phyloP scores from a whole-genome alignment of 345 rosid species.

The Bruguiera gymnorhiza region DNA sequence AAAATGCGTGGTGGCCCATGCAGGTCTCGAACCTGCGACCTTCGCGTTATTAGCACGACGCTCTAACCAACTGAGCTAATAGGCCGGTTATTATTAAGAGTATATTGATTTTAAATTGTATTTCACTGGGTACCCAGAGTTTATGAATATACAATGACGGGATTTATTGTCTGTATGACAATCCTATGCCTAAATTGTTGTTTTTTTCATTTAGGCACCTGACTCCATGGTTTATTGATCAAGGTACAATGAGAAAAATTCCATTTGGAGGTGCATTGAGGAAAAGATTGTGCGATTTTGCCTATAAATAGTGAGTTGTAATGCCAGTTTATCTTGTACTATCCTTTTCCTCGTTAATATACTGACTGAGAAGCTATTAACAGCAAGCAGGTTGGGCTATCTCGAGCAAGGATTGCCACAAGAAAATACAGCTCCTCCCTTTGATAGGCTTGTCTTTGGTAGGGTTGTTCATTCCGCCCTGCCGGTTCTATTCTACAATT shows the following conservation, averaged over 20 bases:
- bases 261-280: constrained; percentile 59
- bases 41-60: constrained; percentile 70
- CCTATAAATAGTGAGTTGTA: constrained; percentile 69
- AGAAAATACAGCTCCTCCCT: constrained; percentile 74
- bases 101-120: too few species aligned
- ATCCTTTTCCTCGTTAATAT: not conserved
- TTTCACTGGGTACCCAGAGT: constrained; percentile 30
- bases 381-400: constrained; percentile 86
- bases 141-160: constrained; percentile 51
- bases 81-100: not conserved
- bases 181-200: not conserved
- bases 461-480: constrained; percentile 42
- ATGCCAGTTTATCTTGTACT: constrained; percentile 4
- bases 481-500: not conserved
- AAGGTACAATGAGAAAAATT: constrained; percentile 65
- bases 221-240: constrained; percentile 20
- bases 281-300: constrained; percentile 64
- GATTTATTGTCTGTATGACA: too few species aligned
- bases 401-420: constrained; percentile 70
- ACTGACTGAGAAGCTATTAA: constrained; percentile 21
- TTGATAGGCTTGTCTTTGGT: constrained; percentile 71
- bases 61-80: constrained; percentile 32
- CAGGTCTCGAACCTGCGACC: constrained; percentile 66
- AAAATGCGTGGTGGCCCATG: constrained; percentile 30
- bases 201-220: not conserved